These are phyloP conservation scores for Colletotrichum shisoi DNA, from an alignment of 2,329 filamentous ascomycete genomes.

Conservation along the genomic window DNA sequence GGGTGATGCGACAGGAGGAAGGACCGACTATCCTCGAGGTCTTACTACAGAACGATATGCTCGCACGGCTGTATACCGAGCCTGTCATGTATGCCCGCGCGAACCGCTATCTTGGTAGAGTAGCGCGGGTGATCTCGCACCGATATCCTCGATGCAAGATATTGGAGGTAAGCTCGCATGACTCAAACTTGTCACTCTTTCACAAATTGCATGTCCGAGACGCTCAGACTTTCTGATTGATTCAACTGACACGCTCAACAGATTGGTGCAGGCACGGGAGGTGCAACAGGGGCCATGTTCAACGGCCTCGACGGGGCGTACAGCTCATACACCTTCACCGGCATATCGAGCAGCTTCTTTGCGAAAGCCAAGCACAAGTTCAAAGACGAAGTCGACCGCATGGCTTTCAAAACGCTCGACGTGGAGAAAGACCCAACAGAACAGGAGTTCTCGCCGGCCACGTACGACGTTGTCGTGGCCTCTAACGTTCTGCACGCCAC, in stretches of 20 bases:
- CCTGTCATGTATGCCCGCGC: conserved; percentile 32
- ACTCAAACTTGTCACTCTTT: too few species aligned
- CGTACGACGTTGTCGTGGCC: conserved; percentile 46
- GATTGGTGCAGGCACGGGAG: conserved; percentile 56
- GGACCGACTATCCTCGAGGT: conserved; percentile 42
- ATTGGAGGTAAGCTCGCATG: conserved; percentile 5
- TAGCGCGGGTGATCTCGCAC: conserved; percentile 21
- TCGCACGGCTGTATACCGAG: conserved; percentile 45
- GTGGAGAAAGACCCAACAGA: conserved; percentile 43
- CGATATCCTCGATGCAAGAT: conserved; percentile 30
- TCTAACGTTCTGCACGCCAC: conserved; percentile 47
- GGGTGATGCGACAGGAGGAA: conserved; percentile 13
- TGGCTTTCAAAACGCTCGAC: conserved; percentile 45
- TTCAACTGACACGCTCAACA: conserved; percentile 41
- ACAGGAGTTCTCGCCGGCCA: conserved; percentile 43
- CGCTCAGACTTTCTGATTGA: too few species aligned
- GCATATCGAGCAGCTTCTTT: conserved; percentile 42
- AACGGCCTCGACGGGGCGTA: conserved; percentile 27
- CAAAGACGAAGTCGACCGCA: conserved; percentile 23
- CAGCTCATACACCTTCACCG: conserved; percentile 42
- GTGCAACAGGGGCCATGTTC: conserved; percentile 36
- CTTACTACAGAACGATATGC: conserved; percentile 45
- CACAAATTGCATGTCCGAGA: too few species aligned
- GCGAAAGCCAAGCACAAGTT: conserved; percentile 43
- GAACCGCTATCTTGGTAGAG: conserved; percentile 20